These are phyloP conservation scores for Dryas drummondii DNA, from an alignment of 306 rosid genomes.

Conservation along the genomic window DNA sequence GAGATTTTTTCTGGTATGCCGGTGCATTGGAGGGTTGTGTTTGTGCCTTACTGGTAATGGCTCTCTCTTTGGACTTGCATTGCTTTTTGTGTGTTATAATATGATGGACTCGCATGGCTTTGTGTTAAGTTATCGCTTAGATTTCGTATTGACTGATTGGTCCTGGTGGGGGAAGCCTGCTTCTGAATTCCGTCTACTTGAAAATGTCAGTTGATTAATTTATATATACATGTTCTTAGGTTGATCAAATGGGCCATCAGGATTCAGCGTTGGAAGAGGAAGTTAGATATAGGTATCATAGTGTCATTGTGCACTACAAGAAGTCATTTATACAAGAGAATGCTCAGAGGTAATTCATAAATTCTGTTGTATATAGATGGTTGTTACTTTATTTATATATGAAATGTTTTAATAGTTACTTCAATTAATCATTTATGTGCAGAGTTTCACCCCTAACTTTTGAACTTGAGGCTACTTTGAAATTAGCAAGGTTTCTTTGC, in stretches of 20 bases:
- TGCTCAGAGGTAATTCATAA: slow-evolving; percentile 70
- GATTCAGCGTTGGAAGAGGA: slow-evolving; percentile 74
- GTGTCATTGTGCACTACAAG: slow-evolving; percentile 76
- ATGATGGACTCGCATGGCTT: not conserved
- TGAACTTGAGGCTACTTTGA: slow-evolving; percentile 97
- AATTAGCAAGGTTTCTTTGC: slow-evolving; percentile 95
- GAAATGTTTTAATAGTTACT: not conserved
- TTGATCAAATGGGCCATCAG: slow-evolving; percentile 79
- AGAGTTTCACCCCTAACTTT: slow-evolving; percentile 97
- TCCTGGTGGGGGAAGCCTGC: not conserved
- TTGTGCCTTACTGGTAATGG: slow-evolving; percentile 82
- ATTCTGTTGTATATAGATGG: not conserved
- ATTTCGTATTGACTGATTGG: slow-evolving; percentile 16
- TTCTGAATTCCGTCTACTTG: not conserved
- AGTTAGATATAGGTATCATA: slow-evolving; percentile 76
- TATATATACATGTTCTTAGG: slow-evolving; percentile 40
- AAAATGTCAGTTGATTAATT: slow-evolving; percentile 15
- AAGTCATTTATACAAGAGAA: slow-evolving; percentile 85
- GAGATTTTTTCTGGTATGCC: slow-evolving; percentile 92
- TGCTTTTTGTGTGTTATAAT: not conserved
- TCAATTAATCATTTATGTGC: slow-evolving; percentile 37
- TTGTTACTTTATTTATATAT: not conserved
- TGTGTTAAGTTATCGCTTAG: not conserved
- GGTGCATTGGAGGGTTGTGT: slow-evolving; percentile 97
- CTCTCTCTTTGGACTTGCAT: not conserved